Base-by-base conservation (phyloP, 768 basidiomycete species). In the Clitopilus passeckerianus region DNA sequence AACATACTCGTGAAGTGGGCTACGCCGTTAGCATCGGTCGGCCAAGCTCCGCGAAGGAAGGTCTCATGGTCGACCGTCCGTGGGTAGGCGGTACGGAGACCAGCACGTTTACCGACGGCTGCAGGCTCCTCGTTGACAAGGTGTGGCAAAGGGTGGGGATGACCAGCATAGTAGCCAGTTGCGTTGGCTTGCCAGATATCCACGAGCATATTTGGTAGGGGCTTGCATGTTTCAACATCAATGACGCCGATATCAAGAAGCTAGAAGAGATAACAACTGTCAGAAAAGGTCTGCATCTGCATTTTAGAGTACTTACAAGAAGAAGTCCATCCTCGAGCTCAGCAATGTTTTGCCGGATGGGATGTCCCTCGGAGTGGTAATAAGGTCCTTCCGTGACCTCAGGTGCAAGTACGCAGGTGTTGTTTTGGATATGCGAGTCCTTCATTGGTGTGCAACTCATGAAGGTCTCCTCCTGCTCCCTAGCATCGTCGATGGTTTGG, bases 161-260 rank as follows among this genome's bases (percentile, higher is more conserved):
- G 82, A 0, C 80, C 78, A n/a, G 81, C 77, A 59, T 84, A 84
- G 56, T 72, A 72, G 0, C 82, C 82, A 0, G 82, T 84, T 6
- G 82, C 78, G 60, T 84, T 84, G 3, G 82, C 80, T 61, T 81
- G 80, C 82, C 82, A 84, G 44, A 84, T 79, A 60, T 84, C 82
- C 2, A 84, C 81, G n/a, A 84, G 73, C 34, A 81, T 80, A 57
- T 84, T 80, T 0, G 81, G 80, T 0, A 82, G 71, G 5, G 82
- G 82, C 60, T 77, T 69, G 69, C 82, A 84, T 15, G 82, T 83
- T 61, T 84, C 78, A 0, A 84, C 78, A 57, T 84, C 82, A 22
- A 84, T 82, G 0, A 84, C 82, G 9, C 82, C 82, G 22, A 84
- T 82, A 58, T 84, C 81, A 16, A 84, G 71, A 4, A 82, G 71